Evolutionary conservation across 352 stramenopile genomes (phyloP).

Genomic region (Phytophthora vignae): DNA sequence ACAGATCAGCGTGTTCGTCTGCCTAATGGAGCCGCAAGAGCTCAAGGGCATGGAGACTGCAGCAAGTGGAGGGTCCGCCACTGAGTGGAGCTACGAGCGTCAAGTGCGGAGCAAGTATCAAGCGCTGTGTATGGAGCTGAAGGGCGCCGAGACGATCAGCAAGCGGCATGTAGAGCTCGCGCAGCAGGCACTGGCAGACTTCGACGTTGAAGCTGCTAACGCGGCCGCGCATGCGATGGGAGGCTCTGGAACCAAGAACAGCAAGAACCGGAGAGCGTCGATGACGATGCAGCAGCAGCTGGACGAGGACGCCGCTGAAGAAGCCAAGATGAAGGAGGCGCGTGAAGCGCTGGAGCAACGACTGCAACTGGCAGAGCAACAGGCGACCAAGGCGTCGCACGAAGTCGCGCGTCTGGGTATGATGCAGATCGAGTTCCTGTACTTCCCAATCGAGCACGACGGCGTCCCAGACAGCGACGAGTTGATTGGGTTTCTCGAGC

Average conservation of each 20-base stretch:
- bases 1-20: constrained; percentile 74
- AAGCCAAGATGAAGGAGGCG: constrained; percentile 20
- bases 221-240: constrained; percentile 16
- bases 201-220: constrained; percentile 28
- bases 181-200: constrained; percentile 34
- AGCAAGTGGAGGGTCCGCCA: constrained; percentile 10
- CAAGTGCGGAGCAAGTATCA: constrained; percentile 61
- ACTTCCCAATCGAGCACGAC: constrained; percentile 65
- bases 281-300: constrained; percentile 20
- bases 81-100: constrained; percentile 58
- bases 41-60: constrained; percentile 29
- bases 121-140: constrained; percentile 47
- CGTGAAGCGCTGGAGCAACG: constrained; percentile 55
- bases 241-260: constrained; percentile 15
- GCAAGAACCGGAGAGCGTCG: constrained; percentile 13
- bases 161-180: constrained; percentile 56
- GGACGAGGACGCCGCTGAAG: constrained; percentile 24
- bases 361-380: constrained; percentile 57
- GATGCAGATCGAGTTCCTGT: constrained; percentile 59
- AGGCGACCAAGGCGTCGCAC: constrained; percentile 42
- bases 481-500: constrained; percentile 41
- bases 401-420: constrained; percentile 41
- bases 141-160: constrained; percentile 43
- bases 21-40: constrained; percentile 56
- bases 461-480: constrained; percentile 35